Conservation (phyloP, 2,329 filamentous ascomycete genomes). For the Eutypa lata region DNA sequence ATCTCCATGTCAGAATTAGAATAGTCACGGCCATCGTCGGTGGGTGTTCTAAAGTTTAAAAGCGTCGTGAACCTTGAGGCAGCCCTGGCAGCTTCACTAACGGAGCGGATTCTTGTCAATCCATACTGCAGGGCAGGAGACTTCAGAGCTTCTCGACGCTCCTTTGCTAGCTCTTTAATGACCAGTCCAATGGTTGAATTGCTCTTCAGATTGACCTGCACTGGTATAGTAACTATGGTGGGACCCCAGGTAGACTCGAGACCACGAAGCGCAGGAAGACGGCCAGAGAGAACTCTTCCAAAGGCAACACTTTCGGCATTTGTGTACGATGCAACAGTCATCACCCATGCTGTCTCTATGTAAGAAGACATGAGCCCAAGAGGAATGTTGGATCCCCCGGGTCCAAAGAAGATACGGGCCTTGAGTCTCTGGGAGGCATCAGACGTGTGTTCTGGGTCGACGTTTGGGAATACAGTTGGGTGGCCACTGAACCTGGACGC, state of each 20-base stretch:
- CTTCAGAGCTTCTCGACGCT: slow-evolving; percentile 5
- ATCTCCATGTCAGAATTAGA: not conserved
- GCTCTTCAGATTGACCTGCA: slow-evolving; percentile 9
- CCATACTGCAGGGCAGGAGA: slow-evolving; percentile 6
- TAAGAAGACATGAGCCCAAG: slow-evolving; percentile 6
- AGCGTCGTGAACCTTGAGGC: slow-evolving; percentile 8
- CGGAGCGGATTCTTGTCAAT: slow-evolving; percentile 1
- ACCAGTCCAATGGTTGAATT: slow-evolving; percentile 5
- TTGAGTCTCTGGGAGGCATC: not conserved
- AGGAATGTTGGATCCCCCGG: not conserved
- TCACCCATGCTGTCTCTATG: slow-evolving; percentile 12
- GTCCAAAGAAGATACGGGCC: slow-evolving; percentile 1
- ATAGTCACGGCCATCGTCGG: not conserved
- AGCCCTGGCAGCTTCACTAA: slow-evolving; percentile 7
- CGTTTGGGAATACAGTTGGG: slow-evolving; percentile 8
- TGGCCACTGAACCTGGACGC: slow-evolving; percentile 6
- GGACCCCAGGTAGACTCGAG: slow-evolving; percentile 7
- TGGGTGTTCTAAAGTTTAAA: slow-evolving; percentile 10
- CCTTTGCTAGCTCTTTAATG: slow-evolving; percentile 9
- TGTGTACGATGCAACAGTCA: slow-evolving; percentile 8
- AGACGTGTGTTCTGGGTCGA: not conserved
- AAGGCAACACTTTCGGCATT: slow-evolving; percentile 9
- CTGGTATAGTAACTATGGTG: slow-evolving; percentile 7
- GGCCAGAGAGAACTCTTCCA: slow-evolving; percentile 10
- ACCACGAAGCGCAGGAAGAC: slow-evolving; percentile 2